phyloP scores from a whole-genome alignment of 164 flowering plant genomes.

The Stephania cephalantha region DNA sequence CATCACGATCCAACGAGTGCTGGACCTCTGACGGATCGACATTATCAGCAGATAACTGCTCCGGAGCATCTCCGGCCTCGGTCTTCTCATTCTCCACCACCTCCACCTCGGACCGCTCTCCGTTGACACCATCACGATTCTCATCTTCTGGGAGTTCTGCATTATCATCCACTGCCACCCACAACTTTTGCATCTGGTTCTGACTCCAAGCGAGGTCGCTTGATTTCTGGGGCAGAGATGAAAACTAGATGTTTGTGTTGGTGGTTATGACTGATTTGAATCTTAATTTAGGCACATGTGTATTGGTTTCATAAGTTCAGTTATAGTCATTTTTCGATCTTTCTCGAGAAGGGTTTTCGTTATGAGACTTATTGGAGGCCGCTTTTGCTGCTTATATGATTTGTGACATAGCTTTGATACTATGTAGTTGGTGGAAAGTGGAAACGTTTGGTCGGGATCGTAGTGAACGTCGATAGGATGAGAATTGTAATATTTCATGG shows the following conservation, averaged over 20 bases:
- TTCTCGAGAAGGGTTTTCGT: too few relatives aligned
- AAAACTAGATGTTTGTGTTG: background rate
- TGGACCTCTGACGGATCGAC: conserved; percentile 13
- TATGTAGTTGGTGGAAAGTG: too few relatives aligned
- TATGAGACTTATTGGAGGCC: too few relatives aligned
- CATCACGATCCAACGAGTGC: conserved; percentile 22
- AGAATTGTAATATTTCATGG: too few relatives aligned
- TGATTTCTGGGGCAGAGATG: conserved; percentile 36
- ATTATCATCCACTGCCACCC: conserved; percentile 15
- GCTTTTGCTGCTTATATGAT: too few relatives aligned
- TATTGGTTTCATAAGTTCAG: background rate
- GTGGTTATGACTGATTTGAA: background rate
- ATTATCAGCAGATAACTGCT: conserved; percentile 14
- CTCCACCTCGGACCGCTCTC: conserved; percentile 3
- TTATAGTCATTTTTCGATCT: too few relatives aligned
- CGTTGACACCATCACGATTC: conserved; percentile 14
- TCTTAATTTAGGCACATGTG: background rate
- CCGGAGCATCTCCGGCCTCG: conserved; percentile 4
- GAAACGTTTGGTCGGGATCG: too few relatives aligned
- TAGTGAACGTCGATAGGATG: too few relatives aligned
- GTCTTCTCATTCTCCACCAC: conserved; percentile 15
- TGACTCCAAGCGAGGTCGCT: conserved; percentile 59
- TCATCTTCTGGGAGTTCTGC: conserved; percentile 9
- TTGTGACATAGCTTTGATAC: too few relatives aligned
- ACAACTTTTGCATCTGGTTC: conserved; percentile 26